Conservation (phyloP, 202 grass and related monocot genomes). For the Panicum virgatum region DNA sequence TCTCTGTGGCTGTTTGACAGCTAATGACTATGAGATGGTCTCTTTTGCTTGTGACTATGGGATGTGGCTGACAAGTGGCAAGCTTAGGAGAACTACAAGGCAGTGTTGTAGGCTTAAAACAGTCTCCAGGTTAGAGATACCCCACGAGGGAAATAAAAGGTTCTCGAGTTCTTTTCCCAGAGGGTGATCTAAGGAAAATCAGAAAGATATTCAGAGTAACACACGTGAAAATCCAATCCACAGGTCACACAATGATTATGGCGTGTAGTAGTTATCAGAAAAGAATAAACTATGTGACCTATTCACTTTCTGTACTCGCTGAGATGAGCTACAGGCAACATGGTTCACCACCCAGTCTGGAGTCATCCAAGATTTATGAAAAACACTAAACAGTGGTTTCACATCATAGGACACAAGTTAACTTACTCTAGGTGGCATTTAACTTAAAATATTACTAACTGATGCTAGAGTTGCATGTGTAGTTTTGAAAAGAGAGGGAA, state of each 20-base stretch:
- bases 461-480: neutral
- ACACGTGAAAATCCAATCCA: neutral
- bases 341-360: neutral
- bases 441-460: neutral
- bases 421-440: neutral
- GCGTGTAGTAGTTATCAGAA: neutral
- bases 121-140: neutral
- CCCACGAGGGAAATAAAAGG: neutral
- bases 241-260: neutral
- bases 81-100: neutral
- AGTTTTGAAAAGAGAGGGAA: neutral
- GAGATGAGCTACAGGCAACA: neutral
- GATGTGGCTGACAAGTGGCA: neutral
- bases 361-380: neutral
- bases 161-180: neutral
- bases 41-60: neutral
- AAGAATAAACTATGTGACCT: neutral
- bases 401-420: neutral
- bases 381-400: neutral
- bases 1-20: neutral
- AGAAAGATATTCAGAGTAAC: neutral
- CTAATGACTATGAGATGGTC: neutral
- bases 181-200: neutral
- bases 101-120: neutral
- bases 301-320: neutral